Base-by-base conservation (phyloP, 2,329 filamentous ascomycete genomes). In the Laburnicola sp. region DNA sequence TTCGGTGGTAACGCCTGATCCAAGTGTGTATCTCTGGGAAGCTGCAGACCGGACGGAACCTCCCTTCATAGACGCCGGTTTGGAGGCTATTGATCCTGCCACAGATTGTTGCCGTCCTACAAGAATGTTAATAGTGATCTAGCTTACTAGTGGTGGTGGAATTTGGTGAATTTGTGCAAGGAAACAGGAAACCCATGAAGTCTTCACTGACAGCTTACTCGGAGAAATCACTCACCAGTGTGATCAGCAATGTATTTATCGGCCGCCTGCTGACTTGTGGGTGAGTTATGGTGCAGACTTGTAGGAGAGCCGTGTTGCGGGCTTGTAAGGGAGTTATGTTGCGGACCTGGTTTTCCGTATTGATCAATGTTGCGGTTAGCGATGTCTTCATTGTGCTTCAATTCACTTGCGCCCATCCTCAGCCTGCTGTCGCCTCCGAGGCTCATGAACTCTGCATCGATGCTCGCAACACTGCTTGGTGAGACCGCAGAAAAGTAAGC, bases 321-420 rank as follows among this genome's bases (percentile, higher is more conserved):
- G 16, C 37, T 34, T 22, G 1, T 26, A 21, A 48, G 57, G 40
- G 27, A 51, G 38, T 28, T 54, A 48, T 31, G 42, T 36, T 23
- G 28, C 31, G 45, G 36, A 21, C 22, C 3, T 21, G 32, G 39
- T 48, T 16, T 16, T 22, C 57, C 56, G 31, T 59, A 63, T 2
- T 41, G 53, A 5, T 59, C 35, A 10, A 65, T 60, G 32, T 70
- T 69, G 2, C 65, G 58, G 37, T 71, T 64, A 6, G 68, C 66
- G 7, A 71, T 56, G 42, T 67, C 84, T 63, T 87, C 85, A n/a
- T 80, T 84, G 57, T 83, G 86, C 26, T 35, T 51, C 39, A 31
- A 43, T 23, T 49, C 43, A 47, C 53, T 59, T 7, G 49, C 48
- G 6, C 53, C 55, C 3, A 23, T 51, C n/a, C 54, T 51, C 23